Evolutionary conservation across 495 filamentous ascomycete species (phyloP), one percentile per base, ranked within the genome.

Genomic region (Hypomontagnella monticulosa): DNA sequence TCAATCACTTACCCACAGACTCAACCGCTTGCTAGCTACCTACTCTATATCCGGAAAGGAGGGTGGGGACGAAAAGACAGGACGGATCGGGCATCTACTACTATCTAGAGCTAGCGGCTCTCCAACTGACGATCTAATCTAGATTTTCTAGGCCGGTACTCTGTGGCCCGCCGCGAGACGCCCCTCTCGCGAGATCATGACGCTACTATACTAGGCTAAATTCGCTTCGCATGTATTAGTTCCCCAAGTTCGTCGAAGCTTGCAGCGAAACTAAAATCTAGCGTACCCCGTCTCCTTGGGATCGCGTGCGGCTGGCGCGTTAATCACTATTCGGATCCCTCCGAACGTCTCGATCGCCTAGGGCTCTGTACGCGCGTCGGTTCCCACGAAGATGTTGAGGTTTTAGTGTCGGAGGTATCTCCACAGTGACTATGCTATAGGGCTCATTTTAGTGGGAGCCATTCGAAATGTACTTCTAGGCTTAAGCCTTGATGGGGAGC

Each of bases 221-320:
- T 57, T 47, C 56, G 37, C 37, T 19, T 61, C 43, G 36, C 48
- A 46, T 47, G 14, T 42, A 42, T 47, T 48, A 44, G 19, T 47
- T 38, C 10, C 36, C 14, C 19, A 61, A 57, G 46, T 47, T 10
- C 41, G 38, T 40, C 32, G 48, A 55, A 36, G 19, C 43, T 69
- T 51, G 48, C 56, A 64, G 55, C 46, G 37, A 37, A 64, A 37
- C 60, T 63, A 64, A 56, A 23, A 32, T 30, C 56, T 64, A 64
- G 66, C 66, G 60, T 64, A 48, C 66, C 50, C 56, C 66, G 57
- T 64, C 40, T 50, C 23, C 23, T 27, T 64, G 60, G 60, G 61
- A 64, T 64, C 66, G 60, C 55, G 56, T 64, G 65, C 66, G 57
- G 62, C 62, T 58, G 61, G 56, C 67, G 52, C 66, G 61, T 65